A percentile compares a stretch with the other conserved stretches of the same genome.
These are phyloP conservation scores for Pleurotus sapidus DNA, from an alignment of 768 basidiomycete species.

Conservation along the genomic window DNA sequence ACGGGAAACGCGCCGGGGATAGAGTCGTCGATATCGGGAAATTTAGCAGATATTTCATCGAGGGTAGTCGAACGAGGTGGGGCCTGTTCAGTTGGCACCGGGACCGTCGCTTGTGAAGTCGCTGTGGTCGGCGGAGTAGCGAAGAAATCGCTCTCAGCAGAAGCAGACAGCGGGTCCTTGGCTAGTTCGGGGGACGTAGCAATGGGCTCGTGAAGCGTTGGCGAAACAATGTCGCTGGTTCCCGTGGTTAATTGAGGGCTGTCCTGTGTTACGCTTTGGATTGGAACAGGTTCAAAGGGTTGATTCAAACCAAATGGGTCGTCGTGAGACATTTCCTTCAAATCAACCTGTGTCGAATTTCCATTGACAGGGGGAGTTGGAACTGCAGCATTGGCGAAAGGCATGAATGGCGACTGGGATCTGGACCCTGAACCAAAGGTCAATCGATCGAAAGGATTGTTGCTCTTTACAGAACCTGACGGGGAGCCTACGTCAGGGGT, in stretches of 20 bases:
- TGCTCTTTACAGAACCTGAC: conserved; percentile 62
- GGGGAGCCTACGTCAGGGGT: conserved; percentile 65
- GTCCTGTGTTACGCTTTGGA: conserved; percentile 12
- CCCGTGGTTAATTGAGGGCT: conserved; percentile 13
- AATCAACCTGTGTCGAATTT: conserved; percentile 9
- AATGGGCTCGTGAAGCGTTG: conserved; percentile 1
- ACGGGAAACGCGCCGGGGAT: conserved; percentile 5
- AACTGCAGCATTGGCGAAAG: conserved; percentile 37
- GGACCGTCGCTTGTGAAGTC: conserved; percentile 5
- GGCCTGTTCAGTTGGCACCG: conserved; percentile 6
- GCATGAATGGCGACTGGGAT: conserved; percentile 60
- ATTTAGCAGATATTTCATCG: conserved; percentile 1
- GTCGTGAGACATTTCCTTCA: conserved; percentile 14
- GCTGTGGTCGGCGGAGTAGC: conserved; percentile 54
- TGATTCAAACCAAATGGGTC: conserved; percentile 56
- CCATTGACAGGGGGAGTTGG: conserved; percentile 34
- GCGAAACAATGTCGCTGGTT: conserved; percentile 3
- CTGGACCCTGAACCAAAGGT: conserved; percentile 47
- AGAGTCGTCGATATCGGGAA: conserved; percentile 5
- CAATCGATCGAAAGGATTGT: conserved; percentile 88
- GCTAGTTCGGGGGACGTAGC: conserved; percentile 16
- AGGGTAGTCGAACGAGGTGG: background rate
- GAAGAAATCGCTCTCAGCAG: conserved; percentile 53
- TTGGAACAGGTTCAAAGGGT: conserved; percentile 19
- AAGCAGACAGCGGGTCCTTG: conserved; percentile 18